These are phyloP conservation scores for Pachyrhizus erosus DNA, from an alignment of 306 rosid species.

Conservation along the genomic window DNA sequence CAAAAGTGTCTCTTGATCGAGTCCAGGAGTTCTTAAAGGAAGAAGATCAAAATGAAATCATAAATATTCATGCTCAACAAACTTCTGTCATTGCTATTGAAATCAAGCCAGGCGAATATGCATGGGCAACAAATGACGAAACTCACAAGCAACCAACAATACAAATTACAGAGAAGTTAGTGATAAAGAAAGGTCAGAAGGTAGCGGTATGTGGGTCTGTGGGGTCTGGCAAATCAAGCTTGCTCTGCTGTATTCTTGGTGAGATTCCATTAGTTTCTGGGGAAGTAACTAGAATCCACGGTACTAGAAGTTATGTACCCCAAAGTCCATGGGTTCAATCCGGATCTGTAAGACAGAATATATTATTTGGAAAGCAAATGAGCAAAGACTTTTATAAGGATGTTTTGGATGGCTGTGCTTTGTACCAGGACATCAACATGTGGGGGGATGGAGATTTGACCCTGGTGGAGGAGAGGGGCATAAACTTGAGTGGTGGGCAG, in stretches of 20 bases:
- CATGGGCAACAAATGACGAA: conserved; percentile 69
- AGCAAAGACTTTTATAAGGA: conserved; percentile 55
- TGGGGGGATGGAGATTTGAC: conserved; percentile 82
- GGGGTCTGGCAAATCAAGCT: conserved; percentile 95
- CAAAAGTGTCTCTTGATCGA: conserved; percentile 84
- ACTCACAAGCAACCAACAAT: conserved; percentile 63
- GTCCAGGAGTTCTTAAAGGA: conserved; percentile 64
- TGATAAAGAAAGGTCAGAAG: conserved; percentile 69
- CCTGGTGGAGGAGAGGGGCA: conserved; percentile 85
- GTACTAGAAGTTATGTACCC: conserved; percentile 81
- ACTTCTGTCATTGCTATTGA: conserved; percentile 61
- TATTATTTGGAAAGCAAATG: conserved; percentile 82
- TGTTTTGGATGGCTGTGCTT: conserved; percentile 83
- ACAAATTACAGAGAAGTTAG: conserved; percentile 54
- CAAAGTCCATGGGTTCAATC: conserved; percentile 97
- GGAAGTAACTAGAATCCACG: conserved; percentile 55
- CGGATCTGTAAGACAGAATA: conserved; percentile 83
- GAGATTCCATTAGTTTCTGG: conserved; percentile 86
- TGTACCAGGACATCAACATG: conserved; percentile 69
- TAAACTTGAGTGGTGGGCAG: conserved; percentile 95
- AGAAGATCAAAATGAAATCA: conserved; percentile 65
- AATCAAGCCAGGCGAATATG: conserved; percentile 66
- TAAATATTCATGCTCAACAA: conserved; percentile 40
- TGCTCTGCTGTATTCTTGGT: conserved; percentile 72
- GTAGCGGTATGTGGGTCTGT: conserved; percentile 89